Evolutionary conservation across 768 basidiomycete genomes (phyloP).

Genomic region (Leccinum disarticulatum): DNA sequence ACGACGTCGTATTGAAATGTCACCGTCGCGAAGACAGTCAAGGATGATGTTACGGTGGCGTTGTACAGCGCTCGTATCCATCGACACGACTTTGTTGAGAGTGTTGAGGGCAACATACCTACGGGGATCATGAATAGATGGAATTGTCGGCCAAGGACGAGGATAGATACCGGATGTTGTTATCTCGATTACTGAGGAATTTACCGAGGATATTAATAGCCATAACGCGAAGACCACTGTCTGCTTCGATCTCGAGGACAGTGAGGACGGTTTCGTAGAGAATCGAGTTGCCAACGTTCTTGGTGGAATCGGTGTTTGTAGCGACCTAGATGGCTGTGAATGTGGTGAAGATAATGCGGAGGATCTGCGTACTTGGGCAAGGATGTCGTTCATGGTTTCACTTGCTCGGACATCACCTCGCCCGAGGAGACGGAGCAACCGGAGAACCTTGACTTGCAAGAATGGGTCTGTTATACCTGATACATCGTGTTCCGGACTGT

Average conservation of each 20-base stretch:
- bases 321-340: conserved; percentile 64
- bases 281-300: conserved; percentile 98
- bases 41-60: conserved; percentile 97
- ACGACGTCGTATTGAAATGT: conserved; percentile 95
- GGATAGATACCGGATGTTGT: conserved; percentile 88
- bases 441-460: conserved; percentile 89
- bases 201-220: conserved; percentile 99
- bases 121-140: conserved; percentile 5
- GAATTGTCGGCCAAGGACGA: background rate
- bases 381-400: conserved; percentile 97
- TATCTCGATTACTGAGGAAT: conserved; percentile 95
- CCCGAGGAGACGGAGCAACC: conserved; percentile 86
- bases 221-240: conserved; percentile 95
- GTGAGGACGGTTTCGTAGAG: conserved; percentile 97
- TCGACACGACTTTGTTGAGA: conserved; percentile 94
- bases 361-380: conserved; percentile 70
- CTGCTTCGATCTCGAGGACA: conserved; percentile 95
- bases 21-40: conserved; percentile 98
- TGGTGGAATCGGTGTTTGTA: conserved; percentile 97
- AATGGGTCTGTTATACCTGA: conserved; percentile 99
- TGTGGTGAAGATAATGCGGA: background rate
- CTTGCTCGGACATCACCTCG: conserved; percentile 82
- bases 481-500: conserved; percentile 98
- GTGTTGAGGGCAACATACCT: conserved; percentile 99
- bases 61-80: conserved; percentile 98